Conservation (phyloP, 2,329 filamentous ascomycete genomes). For the Apiospora malaysiana region DNA sequence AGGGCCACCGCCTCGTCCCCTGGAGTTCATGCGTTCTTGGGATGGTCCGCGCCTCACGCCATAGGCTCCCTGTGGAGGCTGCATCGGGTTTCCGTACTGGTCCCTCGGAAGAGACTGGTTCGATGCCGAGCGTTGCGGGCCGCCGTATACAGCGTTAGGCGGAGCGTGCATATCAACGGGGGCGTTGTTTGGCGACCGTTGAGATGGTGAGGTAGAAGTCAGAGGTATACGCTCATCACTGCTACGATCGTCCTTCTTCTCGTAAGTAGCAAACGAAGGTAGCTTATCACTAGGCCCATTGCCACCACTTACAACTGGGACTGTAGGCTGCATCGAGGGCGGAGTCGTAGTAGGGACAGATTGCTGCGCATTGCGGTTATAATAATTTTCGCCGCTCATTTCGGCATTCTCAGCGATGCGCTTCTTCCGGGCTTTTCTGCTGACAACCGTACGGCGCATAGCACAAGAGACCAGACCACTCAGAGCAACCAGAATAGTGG, state of each 20-base stretch:
- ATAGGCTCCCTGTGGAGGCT: conserved; percentile 49
- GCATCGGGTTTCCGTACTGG: conserved; percentile 67
- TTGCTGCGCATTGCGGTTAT: conserved; percentile 69
- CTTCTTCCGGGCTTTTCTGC: conserved; percentile 90
- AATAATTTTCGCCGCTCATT: conserved; percentile 95
- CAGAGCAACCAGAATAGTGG: conserved; percentile 82
- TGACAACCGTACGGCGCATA: conserved; percentile 91
- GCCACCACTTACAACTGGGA: conserved; percentile 62
- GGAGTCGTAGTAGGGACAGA: conserved; percentile 50
- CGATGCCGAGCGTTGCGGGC: conserved; percentile 48
- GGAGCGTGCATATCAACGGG: conserved; percentile 46
- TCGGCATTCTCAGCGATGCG: conserved; percentile 93
- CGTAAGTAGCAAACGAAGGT: conserved; percentile 68
- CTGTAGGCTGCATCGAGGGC: conserved; percentile 57
- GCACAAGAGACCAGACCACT: conserved; percentile 88
- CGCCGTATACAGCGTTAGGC: conserved; percentile 42
- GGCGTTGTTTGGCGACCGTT: conserved; percentile 57
- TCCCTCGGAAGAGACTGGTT: conserved; percentile 51
- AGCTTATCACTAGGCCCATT: conserved; percentile 54
- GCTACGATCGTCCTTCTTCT: conserved; percentile 65
- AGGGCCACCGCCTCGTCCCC: conserved; percentile 58
- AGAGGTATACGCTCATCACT: conserved; percentile 76
- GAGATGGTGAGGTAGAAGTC: conserved; percentile 68
- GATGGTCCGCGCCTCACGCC: conserved; percentile 54
- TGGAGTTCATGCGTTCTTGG: conserved; percentile 54